Evolutionary conservation across 2,329 filamentous ascomycete genomes (phyloP), one percentile per base, ranked within the genome.

Genomic region (Aspergillus viridinutans): DNA sequence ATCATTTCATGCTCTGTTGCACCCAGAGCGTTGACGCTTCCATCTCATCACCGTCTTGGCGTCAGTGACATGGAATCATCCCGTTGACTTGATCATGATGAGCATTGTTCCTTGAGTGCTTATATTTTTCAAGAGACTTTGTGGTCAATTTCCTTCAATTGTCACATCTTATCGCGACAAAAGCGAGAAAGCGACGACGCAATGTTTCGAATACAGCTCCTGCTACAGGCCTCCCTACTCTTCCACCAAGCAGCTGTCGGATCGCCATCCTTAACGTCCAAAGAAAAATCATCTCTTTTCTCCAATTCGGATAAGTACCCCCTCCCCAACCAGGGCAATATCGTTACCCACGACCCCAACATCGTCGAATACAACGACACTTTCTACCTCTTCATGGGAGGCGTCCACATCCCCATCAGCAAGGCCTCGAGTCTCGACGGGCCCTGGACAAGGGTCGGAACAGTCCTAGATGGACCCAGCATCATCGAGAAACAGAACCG

Each of bases 311-410:
- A 61, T 4, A 29, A 52, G 6, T 60, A 67, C 25, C 70, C 70
- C 0, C 59, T 69, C 1, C 62, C 70, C 9, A 73, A 71, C 23
- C 51, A 54, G 26, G 69, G 69, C 20, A 56, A 72, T 21, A n/a
- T 71, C 20, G 42, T 32, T n/a, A 65, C 54, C 2, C 72, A 74
- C 50, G 72, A 74, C 50, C 72, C 72, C 7, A 73, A 68, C 42
- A 69, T 74, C 20, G 4, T 75, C 23, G 48, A 62, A 3, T 54
- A 66, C 43, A 55, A 73, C n/a, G 60, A 59, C 35, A 29, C 54
- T 23, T 73, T 66, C 56, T 74, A 74, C 53, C 63, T 74, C 29
- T 74, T 73, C 60, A 69, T 67, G 50, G 70, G 70, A 8, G 72
- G 67, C 8, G 47, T 64, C 5, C 55, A 66, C 49, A 50, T 74